Evolutionary conservation across 345 rosid species (phyloP).

Genomic region (Brassica nigra): DNA sequence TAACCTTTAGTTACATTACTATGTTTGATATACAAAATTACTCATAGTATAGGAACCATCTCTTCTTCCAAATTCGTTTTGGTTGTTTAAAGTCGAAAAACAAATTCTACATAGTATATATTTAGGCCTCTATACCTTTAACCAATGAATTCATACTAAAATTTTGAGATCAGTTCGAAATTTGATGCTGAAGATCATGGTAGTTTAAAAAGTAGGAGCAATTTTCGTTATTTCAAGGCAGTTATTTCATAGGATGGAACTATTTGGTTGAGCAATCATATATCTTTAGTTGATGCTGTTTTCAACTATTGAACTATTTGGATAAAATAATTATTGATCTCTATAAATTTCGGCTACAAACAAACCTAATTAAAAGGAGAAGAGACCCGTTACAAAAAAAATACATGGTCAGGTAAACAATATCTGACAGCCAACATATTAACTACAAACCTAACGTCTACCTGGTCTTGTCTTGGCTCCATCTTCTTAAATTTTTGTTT

Average conservation of each 20-base stretch:
- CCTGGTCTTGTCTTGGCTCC: conserved; percentile 40
- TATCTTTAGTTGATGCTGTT: conserved; percentile 13
- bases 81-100: not conserved
- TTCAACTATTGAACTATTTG: not conserved
- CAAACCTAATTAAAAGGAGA: conserved; percentile 14
- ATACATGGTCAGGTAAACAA: conserved; percentile 43
- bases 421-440: conserved; percentile 43
- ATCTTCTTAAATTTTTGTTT: conserved; percentile 35
- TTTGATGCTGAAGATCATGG: not conserved
- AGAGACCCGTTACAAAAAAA: conserved; percentile 33
- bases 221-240: not conserved
- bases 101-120: not conserved
- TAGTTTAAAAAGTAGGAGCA: not conserved
- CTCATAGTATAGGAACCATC: not conserved
- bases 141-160: not conserved
- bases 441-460: conserved; percentile 46
- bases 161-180: not conserved
- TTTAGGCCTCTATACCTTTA: not conserved
- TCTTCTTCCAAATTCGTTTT: not conserved
- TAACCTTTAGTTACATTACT: not conserved
- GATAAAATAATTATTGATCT: not conserved
- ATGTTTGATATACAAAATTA: conserved; percentile 3
- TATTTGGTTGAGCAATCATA: not conserved
- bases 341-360: conserved; percentile 26
- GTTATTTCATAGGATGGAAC: not conserved